Evolutionary conservation across 139 green algal genomes (phyloP), one percentile per base, ranked within the genome.

Genomic region (Chlorella sp.): DNA sequence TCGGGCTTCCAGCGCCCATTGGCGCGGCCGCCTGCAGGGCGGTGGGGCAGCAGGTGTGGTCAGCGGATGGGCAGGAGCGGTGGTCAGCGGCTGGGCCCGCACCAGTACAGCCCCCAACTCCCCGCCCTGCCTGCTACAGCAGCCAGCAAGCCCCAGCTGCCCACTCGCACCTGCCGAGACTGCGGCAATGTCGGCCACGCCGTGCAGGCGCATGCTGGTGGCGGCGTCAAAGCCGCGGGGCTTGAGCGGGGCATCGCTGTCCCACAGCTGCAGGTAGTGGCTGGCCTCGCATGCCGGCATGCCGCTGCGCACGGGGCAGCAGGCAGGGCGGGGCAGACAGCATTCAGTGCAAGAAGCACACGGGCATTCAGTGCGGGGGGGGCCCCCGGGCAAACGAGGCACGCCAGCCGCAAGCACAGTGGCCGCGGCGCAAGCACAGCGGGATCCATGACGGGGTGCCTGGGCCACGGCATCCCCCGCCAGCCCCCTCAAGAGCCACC

Each of bases 1-100:
- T 89, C 71, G n/a, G 38, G 63, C 82, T 90, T 90, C 87, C 87
- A 90, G 4, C 25, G 32, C 28, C 64, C 67, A 63, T 78, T 65
- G 44, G 39, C 39, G 34, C 74, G 71, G 17, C 87, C 87, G 60
- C 82, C 82, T 23, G 51, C 2, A 15, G 51, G 12, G 51, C 13
- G 51, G 51, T 21, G 51, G 51, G 13, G 51, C 51, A 15, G 51
- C 51, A 15, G 12, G 11, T 11, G 11, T 11, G 11, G 7, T 55
- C 11, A 11, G 44, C 44, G 44, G 44, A 11, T 7, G 7, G 44
- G 44, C 44, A 55, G 44, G 7, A 55, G n/a, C n/a, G n/a, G 44
- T 9, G 44, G 44, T 51, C 44, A 51, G 44, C 6, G 44, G 44
- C 51, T 4, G 51, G 51, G 18, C 51, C 9, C 12, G 51, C 51